These are phyloP conservation scores for Colletotrichum lindemuthianum DNA, from an alignment of 2,329 filamentous ascomycete species.

Conservation along the genomic window DNA sequence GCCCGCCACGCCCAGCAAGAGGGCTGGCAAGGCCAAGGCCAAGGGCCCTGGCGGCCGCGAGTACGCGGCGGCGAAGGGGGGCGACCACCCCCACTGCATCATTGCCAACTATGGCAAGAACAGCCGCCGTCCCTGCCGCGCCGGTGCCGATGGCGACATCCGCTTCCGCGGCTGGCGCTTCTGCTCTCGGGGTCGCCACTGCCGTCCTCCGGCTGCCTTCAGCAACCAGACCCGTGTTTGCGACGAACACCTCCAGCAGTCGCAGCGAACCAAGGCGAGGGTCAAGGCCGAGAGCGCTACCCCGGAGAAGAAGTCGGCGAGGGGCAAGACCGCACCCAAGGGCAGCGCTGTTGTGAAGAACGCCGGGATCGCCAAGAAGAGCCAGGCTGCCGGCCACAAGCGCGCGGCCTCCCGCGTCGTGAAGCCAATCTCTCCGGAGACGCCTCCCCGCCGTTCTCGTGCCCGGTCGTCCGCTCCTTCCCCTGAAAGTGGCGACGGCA, in stretches of 20 bases:
- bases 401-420: too few species aligned
- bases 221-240: neutral
- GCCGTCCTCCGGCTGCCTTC: neutral
- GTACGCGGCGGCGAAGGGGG: neutral
- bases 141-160: neutral
- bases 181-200: constrained; percentile 6
- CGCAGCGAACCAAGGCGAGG: neutral
- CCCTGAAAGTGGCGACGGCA: too few species aligned
- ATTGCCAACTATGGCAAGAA: neutral
- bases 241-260: neutral
- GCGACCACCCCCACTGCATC: neutral
- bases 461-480: too few species aligned
- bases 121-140: constrained; percentile 4
- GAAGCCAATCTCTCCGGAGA: too few species aligned
- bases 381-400: neutral
- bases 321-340: neutral
- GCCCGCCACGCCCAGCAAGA: neutral
- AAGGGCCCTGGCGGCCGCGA: neutral
- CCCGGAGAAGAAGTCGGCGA: neutral
- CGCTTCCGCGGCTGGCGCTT: neutral
- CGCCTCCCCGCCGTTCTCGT: too few species aligned
- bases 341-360: neutral
- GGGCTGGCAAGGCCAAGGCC: neutral
- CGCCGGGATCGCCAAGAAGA: neutral
- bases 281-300: too few species aligned